A percentile compares a stretch with the other conserved stretches of the same genome.
Conservation (phyloP, 2,329 filamentous ascomycete genomes). For the Monosporascus sp. region DNA sequence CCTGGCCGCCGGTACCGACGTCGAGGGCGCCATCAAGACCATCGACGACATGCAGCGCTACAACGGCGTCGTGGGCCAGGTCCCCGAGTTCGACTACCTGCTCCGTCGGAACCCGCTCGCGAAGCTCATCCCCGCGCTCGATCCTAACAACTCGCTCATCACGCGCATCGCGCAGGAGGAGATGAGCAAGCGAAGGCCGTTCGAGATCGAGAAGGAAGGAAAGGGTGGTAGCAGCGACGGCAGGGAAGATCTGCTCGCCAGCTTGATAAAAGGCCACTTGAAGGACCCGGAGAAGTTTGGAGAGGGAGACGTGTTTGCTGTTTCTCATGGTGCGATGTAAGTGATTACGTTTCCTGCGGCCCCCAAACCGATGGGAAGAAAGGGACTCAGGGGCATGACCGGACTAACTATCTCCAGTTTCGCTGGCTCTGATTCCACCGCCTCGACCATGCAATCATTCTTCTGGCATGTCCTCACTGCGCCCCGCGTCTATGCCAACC, state of each 20-base stretch:
- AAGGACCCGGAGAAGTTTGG: slow-evolving; percentile 42
- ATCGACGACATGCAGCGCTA: slow-evolving; percentile 49
- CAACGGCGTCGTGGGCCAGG: slow-evolving; percentile 46
- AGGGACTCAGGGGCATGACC: neutral
- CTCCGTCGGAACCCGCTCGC: slow-evolving; percentile 45
- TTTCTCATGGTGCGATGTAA: slow-evolving; percentile 52
- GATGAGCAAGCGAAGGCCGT: slow-evolving; percentile 39
- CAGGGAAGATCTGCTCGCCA: slow-evolving; percentile 44
- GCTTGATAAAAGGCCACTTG: slow-evolving; percentile 46
- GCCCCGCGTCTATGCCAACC: slow-evolving; percentile 31
- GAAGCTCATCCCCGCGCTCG: slow-evolving; percentile 32
- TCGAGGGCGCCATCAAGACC: slow-evolving; percentile 45
- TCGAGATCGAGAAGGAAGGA: slow-evolving; percentile 39
- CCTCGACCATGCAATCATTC: slow-evolving; percentile 53
- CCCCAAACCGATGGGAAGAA: neutral
- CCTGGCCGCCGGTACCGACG: slow-evolving; percentile 41
- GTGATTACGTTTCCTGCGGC: slow-evolving; percentile 12
- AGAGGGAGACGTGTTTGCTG: slow-evolving; percentile 50
- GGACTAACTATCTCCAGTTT: slow-evolving; percentile 32
- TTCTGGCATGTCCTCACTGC: slow-evolving; percentile 45
- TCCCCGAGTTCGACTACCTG: slow-evolving; percentile 43
- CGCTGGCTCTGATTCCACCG: slow-evolving; percentile 56
- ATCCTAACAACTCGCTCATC: slow-evolving; percentile 40
- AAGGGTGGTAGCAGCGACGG: slow-evolving; percentile 35
- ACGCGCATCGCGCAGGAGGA: slow-evolving; percentile 48